phyloP scores from a whole-genome alignment of 257 asterid genomes.

The Eucommia ulmoides region DNA sequence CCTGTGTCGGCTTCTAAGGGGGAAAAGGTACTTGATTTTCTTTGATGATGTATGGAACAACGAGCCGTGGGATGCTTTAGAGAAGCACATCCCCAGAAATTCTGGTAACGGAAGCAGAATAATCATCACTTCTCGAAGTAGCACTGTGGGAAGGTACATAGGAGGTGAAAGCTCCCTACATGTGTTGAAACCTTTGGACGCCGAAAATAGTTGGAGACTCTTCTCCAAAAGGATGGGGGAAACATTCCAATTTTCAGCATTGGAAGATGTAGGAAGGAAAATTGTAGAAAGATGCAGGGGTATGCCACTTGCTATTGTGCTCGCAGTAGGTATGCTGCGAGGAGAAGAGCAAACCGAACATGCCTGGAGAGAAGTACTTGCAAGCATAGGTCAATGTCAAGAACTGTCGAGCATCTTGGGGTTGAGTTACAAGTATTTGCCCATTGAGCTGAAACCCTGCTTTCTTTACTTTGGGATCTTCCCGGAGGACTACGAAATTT shows the following conservation, averaged over 20 bases:
- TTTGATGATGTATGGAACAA: slow-evolving; percentile 14
- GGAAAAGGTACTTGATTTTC: slow-evolving; percentile 8
- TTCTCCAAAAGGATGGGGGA: neutral
- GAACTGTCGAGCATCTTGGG: slow-evolving; percentile 6
- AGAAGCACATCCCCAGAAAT: slow-evolving; percentile 9
- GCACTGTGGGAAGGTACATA: slow-evolving; percentile 1
- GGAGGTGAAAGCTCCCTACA: slow-evolving; percentile 5
- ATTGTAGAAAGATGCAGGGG: slow-evolving; percentile 7
- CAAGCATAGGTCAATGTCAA: neutral
- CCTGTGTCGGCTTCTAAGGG: neutral
- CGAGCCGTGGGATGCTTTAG: slow-evolving; percentile 7
- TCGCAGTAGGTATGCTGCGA: slow-evolving; percentile 10
- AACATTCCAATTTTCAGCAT: neutral
- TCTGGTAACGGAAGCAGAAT: slow-evolving; percentile 13
- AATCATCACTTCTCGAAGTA: slow-evolving; percentile 12
- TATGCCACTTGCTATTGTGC: slow-evolving; percentile 8
- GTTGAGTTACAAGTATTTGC: slow-evolving; percentile 14
- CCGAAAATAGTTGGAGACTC: slow-evolving; percentile 8
- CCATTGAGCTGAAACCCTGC: slow-evolving; percentile 11
- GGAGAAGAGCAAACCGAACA: too few species aligned
- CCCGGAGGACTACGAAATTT: slow-evolving; percentile 11
- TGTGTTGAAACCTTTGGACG: neutral
- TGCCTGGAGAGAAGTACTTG: slow-evolving; percentile 6
- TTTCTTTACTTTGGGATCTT: slow-evolving; percentile 17
- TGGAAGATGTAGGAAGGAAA: neutral